phyloP scores from a whole-genome alignment of 2,329 filamentous ascomycete species.

The Microcyclospora pomicola region DNA sequence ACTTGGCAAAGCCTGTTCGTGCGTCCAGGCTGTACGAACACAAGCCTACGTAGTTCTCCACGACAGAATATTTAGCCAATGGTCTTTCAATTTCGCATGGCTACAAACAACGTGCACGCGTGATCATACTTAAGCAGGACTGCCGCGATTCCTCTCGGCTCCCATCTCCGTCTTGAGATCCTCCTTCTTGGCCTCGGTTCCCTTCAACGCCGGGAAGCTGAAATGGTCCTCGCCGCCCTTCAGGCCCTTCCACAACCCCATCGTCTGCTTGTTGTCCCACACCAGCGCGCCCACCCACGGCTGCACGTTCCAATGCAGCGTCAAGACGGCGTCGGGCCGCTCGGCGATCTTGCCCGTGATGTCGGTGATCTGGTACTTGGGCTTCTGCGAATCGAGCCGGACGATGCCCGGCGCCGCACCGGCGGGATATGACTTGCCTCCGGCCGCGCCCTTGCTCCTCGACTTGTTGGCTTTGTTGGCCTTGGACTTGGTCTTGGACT shows the following conservation, averaged over 20 bases:
- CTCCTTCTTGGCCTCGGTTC: constrained; percentile 36
- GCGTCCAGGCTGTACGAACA: no score
- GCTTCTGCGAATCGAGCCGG: constrained; percentile 67
- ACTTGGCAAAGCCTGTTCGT: no score
- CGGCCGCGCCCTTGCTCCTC: no score
- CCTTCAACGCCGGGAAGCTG: constrained; percentile 51
- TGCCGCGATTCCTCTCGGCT: constrained; percentile 33
- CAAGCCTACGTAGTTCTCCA: no score
- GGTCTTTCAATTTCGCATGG: no score
- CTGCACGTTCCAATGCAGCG: constrained; percentile 90
- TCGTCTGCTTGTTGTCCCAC: constrained; percentile 46
- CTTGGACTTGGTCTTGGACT: constrained; percentile 7
- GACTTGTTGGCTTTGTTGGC: no score
- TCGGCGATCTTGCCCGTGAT: constrained; percentile 65
- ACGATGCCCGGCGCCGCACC: constrained; percentile 49
- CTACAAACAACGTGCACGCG: no score
- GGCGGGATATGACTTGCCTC: constrained; percentile 18
- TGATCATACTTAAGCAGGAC: constrained; percentile 27
- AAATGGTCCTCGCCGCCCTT: constrained; percentile 55
- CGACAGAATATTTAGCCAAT: no score
- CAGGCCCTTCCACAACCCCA: constrained; percentile 50
- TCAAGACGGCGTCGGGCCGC: constrained; percentile 58
- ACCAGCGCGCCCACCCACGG: constrained; percentile 84
- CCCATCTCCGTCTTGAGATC: constrained; percentile 36
- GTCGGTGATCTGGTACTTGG: constrained; percentile 96